Evolutionary conservation across 2,329 filamentous ascomycete species (phyloP).

Genomic region (Alternaria ventricosa): DNA sequence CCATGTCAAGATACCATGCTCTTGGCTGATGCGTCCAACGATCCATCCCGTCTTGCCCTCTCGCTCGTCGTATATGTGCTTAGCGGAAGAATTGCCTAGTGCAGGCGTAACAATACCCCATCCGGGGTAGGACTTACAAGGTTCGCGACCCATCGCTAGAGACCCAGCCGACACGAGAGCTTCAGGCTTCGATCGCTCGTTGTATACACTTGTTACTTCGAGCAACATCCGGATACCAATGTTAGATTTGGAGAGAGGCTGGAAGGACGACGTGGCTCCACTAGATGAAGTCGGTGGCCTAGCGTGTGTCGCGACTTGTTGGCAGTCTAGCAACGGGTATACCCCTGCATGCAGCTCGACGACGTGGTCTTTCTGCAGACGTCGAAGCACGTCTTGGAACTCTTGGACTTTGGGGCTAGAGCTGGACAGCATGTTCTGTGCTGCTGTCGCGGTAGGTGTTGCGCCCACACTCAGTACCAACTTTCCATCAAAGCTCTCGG

Average conservation of each 20-base stretch:
- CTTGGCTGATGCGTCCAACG: constrained; percentile 75
- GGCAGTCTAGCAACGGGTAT: constrained; percentile 77
- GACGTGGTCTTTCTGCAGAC: constrained; percentile 37
- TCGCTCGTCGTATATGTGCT: constrained; percentile 35
- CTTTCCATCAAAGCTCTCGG: constrained; percentile 35
- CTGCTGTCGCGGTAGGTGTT: constrained; percentile 73
- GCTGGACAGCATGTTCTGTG: constrained; percentile 63
- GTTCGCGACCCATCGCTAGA: constrained; percentile 74
- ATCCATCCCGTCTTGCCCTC: constrained; percentile 62
- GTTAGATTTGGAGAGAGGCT: constrained; percentile 58
- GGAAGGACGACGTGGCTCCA: constrained; percentile 18
- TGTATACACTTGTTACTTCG: constrained; percentile 73
- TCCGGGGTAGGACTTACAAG: constrained; percentile 72
- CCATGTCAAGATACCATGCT: constrained; percentile 77
- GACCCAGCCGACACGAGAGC: constrained; percentile 72
- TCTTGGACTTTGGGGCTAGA: constrained; percentile 47
- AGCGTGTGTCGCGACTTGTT: constrained; percentile 77
- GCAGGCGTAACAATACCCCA: constrained; percentile 74
- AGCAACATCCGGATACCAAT: constrained; percentile 73
- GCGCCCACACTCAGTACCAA: constrained; percentile 74
- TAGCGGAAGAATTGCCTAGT: constrained; percentile 42
- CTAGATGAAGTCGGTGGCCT: constrained; percentile 45
- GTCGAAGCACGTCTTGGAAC: constrained; percentile 52
- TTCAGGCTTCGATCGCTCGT: constrained; percentile 58
- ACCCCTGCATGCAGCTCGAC: constrained; percentile 79